Conservation (phyloP, 257 asterid genomes). For the Forsythia suspensa region DNA sequence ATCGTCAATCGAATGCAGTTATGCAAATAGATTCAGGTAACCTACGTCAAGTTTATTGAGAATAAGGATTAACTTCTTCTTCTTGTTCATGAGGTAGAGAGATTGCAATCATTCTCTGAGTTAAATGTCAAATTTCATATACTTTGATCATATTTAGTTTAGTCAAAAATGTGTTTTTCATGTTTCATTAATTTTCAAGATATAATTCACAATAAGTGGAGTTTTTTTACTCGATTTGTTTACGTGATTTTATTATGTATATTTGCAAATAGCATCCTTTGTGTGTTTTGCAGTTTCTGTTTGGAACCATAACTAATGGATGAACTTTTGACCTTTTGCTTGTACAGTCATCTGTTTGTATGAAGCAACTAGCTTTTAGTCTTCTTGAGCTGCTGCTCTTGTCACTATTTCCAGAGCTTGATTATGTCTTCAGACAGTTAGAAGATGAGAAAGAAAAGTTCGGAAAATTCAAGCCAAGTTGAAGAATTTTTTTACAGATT, state of each 20-base stretch:
- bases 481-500: background rate
- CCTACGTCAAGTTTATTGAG: background rate
- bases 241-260: background rate
- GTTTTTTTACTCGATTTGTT: no score
- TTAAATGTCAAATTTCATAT: no score
- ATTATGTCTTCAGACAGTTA: conserved; percentile 57
- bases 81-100: no score
- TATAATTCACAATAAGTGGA: no score
- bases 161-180: no score
- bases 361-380: conserved; percentile 83
- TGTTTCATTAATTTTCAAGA: no score
- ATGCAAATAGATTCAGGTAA: background rate
- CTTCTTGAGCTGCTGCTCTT: conserved; percentile 73
- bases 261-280: background rate
- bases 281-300: background rate
- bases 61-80: no score
- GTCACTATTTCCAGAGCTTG: conserved; percentile 91
- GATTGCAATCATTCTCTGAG: no score
- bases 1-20: background rate
- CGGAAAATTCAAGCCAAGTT: conserved; percentile 48
- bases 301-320: conserved; percentile 18
- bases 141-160: no score
- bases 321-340: background rate
- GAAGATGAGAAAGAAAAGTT: conserved; percentile 66
- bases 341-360: conserved; percentile 71